These are phyloP conservation scores for Ormosia semicastrata DNA, from an alignment of 306 rosid genomes.

Conservation along the genomic window DNA sequence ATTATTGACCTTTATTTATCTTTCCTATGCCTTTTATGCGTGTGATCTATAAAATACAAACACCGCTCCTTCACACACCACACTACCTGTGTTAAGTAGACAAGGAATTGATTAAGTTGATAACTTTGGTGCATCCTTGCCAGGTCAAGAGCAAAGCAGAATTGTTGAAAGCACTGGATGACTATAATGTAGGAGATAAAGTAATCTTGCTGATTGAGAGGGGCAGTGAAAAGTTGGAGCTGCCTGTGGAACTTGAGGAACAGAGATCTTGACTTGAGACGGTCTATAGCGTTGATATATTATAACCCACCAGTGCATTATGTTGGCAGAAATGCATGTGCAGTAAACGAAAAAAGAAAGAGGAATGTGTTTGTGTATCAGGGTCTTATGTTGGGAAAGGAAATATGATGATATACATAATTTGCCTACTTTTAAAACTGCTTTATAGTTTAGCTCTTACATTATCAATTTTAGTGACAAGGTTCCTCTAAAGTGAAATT, in stretches of 20 bases:
- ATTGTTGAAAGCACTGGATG: constrained; percentile 72
- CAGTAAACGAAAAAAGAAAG: not conserved
- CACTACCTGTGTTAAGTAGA: not conserved
- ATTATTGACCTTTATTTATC: not conserved
- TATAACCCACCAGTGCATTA: not conserved
- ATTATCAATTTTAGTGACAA: not conserved
- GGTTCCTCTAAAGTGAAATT: too few relatives aligned
- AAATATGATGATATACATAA: not conserved
- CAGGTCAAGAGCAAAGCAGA: constrained; percentile 89
- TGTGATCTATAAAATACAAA: not conserved
- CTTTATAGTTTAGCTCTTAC: not conserved
- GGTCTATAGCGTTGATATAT: not conserved
- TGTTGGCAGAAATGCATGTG: not conserved
- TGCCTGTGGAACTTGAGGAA: constrained; percentile 70
- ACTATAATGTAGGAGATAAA: constrained; percentile 69
- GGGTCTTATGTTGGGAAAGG: not conserved
- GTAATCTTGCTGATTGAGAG: constrained; percentile 66
- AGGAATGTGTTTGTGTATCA: not conserved
- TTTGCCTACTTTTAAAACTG: not conserved
- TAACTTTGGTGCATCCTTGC: constrained; percentile 10
- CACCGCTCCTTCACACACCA: not conserved
- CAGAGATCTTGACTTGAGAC: constrained; percentile 47
- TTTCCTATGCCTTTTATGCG: not conserved
- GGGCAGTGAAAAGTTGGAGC: constrained; percentile 65
- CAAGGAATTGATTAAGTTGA: not conserved